Evolutionary conservation across 148 eudicot species (phyloP).

Genomic region (Diospyros lotus): DNA sequence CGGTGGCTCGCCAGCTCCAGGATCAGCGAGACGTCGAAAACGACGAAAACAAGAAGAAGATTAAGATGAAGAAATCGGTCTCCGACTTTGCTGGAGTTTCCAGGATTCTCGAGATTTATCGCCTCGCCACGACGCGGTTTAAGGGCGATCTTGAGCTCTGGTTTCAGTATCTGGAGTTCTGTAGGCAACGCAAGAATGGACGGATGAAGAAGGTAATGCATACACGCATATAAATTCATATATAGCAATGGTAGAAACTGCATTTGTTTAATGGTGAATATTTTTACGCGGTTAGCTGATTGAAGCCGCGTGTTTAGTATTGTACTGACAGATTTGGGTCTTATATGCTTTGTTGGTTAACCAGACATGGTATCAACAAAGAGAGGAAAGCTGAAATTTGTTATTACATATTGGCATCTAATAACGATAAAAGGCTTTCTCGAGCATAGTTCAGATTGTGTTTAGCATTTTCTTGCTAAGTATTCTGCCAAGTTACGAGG

Average conservation of each 20-base stretch:
- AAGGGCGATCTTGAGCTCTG: constrained; percentile 80
- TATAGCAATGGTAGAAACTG: not conserved
- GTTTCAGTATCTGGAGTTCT: constrained; percentile 85
- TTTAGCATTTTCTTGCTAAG: no score
- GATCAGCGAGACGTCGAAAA: constrained; percentile 17
- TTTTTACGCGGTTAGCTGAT: not conserved
- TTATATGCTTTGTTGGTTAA: not conserved
- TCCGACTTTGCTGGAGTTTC: constrained; percentile 60
- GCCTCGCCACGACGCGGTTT: constrained; percentile 64
- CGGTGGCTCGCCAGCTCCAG: constrained; percentile 21
- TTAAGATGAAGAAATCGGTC: constrained; percentile 46
- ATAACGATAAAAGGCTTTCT: no score
- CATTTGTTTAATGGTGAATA: not conserved
- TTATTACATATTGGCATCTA: no score
- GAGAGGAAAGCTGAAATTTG: no score
- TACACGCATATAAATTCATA: not conserved
- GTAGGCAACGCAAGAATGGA: constrained; percentile 54
- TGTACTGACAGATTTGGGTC: not conserved
- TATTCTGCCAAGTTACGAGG: no score
- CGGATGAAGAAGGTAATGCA: constrained; percentile 76
- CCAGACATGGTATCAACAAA: not conserved
- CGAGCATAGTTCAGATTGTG: no score
- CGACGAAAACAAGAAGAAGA: constrained; percentile 28
- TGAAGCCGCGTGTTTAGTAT: not conserved
- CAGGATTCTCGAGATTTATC: constrained; percentile 56